A percentile compares a stretch with the other conserved stretches of the same genome.
These are phyloP conservation scores for Penicillium manginii DNA, from an alignment of 495 filamentous ascomycete genomes.

Conservation along the genomic window DNA sequence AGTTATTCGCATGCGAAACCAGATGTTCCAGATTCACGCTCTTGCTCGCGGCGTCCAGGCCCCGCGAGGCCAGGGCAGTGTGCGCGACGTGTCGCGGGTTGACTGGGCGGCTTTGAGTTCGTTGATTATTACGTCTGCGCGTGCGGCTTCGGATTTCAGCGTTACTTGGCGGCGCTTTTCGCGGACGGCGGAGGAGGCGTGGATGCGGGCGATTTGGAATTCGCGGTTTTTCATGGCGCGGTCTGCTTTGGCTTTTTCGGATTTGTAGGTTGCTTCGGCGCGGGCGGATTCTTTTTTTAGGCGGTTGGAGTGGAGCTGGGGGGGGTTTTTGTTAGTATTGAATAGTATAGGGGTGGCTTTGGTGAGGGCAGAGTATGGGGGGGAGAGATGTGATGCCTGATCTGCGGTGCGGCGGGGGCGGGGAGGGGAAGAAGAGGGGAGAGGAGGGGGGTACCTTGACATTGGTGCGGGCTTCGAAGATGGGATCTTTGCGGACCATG, in stretches of 20 bases:
- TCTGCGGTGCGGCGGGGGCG: no score
- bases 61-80: conserved; percentile 48
- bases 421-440: background rate
- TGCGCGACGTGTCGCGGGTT: conserved; percentile 52
- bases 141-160: conserved; percentile 49
- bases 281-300: conserved; percentile 52
- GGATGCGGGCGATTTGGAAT: conserved; percentile 55
- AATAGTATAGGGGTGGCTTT: background rate
- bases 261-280: conserved; percentile 51
- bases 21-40: conserved; percentile 50
- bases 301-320: conserved; percentile 50
- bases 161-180: conserved; percentile 52
- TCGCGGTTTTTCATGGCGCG: conserved; percentile 54
- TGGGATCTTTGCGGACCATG: conserved; percentile 54
- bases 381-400: no score
- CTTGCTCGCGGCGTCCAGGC: conserved; percentile 48
- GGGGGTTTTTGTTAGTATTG: no score
- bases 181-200: conserved; percentile 51
- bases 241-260: conserved; percentile 53
- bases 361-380: no score
- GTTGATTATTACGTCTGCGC: conserved; percentile 55
- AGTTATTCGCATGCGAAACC: conserved; percentile 52
- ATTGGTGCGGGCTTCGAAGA: conserved; percentile 56
- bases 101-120: conserved; percentile 53
- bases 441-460: conserved; percentile 40